Evolutionary conservation across 2,329 filamentous ascomycete species (phyloP).

Genomic region (Pseudogymnoascus sp.): DNA sequence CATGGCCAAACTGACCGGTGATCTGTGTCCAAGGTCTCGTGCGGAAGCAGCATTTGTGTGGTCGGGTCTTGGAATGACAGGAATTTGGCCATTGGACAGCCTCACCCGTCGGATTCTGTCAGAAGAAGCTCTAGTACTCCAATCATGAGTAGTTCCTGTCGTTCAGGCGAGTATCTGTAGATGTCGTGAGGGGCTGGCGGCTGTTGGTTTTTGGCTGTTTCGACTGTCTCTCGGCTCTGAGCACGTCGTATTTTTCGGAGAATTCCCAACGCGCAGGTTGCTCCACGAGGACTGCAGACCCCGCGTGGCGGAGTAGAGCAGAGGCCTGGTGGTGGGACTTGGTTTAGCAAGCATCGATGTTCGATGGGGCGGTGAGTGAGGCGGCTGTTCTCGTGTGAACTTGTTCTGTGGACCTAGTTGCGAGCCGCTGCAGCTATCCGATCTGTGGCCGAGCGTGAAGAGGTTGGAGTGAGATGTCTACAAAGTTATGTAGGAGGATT

Average conservation of each 20-base stretch:
- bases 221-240: background rate
- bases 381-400: constrained; percentile 7
- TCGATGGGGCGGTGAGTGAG: constrained; percentile 6
- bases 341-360: constrained; percentile 5
- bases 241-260: background rate
- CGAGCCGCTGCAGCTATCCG: constrained; percentile 6
- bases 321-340: background rate
- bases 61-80: constrained; percentile 17
- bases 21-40: constrained; percentile 24
- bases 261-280: background rate
- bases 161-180: background rate
- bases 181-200: background rate
- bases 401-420: constrained; percentile 1
- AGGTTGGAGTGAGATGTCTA: background rate
- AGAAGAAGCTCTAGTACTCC: background rate
- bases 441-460: constrained; percentile 3
- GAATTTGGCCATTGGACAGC: constrained; percentile 6
- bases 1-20: constrained; percentile 27
- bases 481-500: background rate
- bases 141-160: background rate
- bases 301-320: constrained; percentile 2
- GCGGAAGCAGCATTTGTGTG: constrained; percentile 24
- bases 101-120: constrained; percentile 7
- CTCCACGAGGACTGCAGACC: constrained; percentile 9
- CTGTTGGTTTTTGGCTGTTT: constrained; percentile 7